Percentiles rank a stretch among this genome's conserved stretches.
Evolutionary conservation across 805 yeast genomes (phyloP).

Genomic region (Nadsonia fulvescens): DNA sequence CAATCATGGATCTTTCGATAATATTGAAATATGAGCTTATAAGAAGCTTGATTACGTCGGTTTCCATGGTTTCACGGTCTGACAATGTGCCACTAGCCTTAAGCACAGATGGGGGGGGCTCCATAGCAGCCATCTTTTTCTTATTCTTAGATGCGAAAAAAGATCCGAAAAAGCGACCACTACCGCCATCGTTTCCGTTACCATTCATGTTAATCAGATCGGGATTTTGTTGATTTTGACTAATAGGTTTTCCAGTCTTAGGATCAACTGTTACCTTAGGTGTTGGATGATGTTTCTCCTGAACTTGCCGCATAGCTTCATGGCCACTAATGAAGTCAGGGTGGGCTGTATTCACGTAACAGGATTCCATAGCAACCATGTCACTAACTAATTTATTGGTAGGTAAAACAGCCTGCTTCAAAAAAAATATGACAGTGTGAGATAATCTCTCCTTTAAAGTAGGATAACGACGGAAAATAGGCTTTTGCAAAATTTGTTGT

Average conservation of each 20-base stretch:
- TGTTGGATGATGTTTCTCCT: conserved; percentile 72
- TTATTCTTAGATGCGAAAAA: conserved; percentile 84
- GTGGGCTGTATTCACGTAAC: conserved; percentile 93
- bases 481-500: conserved; percentile 64
- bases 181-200: too few relatives aligned
- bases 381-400: conserved; percentile 75
- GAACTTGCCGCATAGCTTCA: conserved; percentile 83
- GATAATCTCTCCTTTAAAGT: conserved; percentile 74
- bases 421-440: conserved; percentile 57
- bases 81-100: conserved; percentile 86
- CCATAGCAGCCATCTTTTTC: conserved; percentile 87
- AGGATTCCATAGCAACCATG: conserved; percentile 70
- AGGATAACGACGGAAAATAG: conserved; percentile 80
- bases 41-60: conserved; percentile 87
- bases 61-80: conserved; percentile 90
- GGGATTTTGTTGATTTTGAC: conserved; percentile 26
- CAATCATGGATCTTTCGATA: conserved; percentile 85
- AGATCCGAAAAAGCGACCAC: conserved; percentile 82
- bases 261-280: conserved; percentile 70
- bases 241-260: conserved; percentile 70
- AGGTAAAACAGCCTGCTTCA: conserved; percentile 66
- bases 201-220: too few relatives aligned
- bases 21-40: conserved; percentile 81
- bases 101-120: conserved; percentile 89
- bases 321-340: conserved; percentile 91